phyloP scores from a whole-genome alignment of 208 protist species.

The Leishmania amazonensis region DNA sequence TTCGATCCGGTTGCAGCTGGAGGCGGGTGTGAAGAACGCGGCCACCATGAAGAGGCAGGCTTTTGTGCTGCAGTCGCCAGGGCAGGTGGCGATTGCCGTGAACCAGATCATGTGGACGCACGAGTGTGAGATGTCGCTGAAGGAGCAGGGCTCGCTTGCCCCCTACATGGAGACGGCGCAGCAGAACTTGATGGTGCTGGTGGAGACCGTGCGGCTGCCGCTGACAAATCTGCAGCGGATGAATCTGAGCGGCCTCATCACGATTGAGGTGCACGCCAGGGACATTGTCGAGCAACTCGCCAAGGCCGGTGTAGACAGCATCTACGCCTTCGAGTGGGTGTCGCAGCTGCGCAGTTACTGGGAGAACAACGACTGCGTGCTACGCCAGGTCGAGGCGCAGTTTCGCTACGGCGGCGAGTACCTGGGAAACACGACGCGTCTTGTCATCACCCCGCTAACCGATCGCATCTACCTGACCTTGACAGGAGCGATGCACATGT shows the following conservation, averaged over 20 bases:
- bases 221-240: slow-evolving; percentile 91
- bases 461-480: slow-evolving; percentile 97
- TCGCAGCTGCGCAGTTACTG: slow-evolving; percentile 97
- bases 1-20: slow-evolving; percentile 89
- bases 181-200: slow-evolving; percentile 88
- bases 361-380: slow-evolving; percentile 93
- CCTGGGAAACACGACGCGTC: slow-evolving; percentile 96
- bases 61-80: slow-evolving; percentile 84
- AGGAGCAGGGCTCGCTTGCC: slow-evolving; percentile 80
- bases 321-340: slow-evolving; percentile 96
- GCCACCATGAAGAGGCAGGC: slow-evolving; percentile 66
- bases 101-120: slow-evolving; percentile 96
- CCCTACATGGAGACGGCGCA: slow-evolving; percentile 85
- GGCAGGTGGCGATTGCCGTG: slow-evolving; percentile 93
- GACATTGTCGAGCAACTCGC: slow-evolving; percentile 95
- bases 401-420: slow-evolving; percentile 97
- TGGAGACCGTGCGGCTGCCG: slow-evolving; percentile 87
- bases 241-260: slow-evolving; percentile 96
- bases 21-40: slow-evolving; percentile 83
- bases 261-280: slow-evolving; percentile 96
- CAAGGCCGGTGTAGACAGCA: slow-evolving; percentile 74
- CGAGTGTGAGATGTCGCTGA: slow-evolving; percentile 86
- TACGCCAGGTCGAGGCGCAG: slow-evolving; percentile 92
- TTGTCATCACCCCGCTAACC: slow-evolving; percentile 97
- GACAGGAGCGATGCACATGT: slow-evolving; percentile 96